Percentiles rank a stretch among this genome's conserved stretches.
Evolutionary conservation across 1,284 basidiomycete genomes (phyloP).

Genomic region (Cryptococcus sp.): DNA sequence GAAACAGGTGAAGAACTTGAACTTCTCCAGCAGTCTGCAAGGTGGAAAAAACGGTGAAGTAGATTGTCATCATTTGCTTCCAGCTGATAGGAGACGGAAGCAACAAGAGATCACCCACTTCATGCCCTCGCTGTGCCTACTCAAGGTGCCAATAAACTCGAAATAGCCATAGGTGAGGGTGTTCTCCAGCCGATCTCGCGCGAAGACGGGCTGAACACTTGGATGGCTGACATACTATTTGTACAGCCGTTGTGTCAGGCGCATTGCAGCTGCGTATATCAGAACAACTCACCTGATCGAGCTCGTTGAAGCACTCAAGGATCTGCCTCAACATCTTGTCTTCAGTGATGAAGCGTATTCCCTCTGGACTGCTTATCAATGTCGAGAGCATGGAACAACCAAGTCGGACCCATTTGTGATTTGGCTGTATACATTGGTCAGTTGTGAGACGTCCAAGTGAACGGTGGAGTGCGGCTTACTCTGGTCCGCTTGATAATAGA

Average conservation of each 20-base stretch:
- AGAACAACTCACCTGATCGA: constrained; percentile 72
- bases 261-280: background rate
- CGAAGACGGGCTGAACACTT: constrained; percentile 73
- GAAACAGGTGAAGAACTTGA: constrained; percentile 90
- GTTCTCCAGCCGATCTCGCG: constrained; percentile 75
- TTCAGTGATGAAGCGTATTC: constrained; percentile 78
- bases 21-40: constrained; percentile 78
- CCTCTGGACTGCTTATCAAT: constrained; percentile 79
- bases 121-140: constrained; percentile 82
- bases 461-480: constrained; percentile 53
- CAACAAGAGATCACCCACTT: constrained; percentile 63
- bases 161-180: constrained; percentile 91
- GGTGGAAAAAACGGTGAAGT: background rate
- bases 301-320: constrained; percentile 81
- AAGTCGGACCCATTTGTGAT: constrained; percentile 77
- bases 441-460: background rate
- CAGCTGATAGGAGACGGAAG: background rate
- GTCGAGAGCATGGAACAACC: constrained; percentile 81
- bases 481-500: constrained; percentile 74
- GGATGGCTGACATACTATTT: constrained; percentile 47
- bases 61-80: background rate
- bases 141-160: constrained; percentile 90
- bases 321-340: constrained; percentile 86
- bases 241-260: background rate
- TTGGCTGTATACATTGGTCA: constrained; percentile 58